phyloP scores from a whole-genome alignment of 2,329 filamentous ascomycete species.

The Aaosphaeria pasadenensis region DNA sequence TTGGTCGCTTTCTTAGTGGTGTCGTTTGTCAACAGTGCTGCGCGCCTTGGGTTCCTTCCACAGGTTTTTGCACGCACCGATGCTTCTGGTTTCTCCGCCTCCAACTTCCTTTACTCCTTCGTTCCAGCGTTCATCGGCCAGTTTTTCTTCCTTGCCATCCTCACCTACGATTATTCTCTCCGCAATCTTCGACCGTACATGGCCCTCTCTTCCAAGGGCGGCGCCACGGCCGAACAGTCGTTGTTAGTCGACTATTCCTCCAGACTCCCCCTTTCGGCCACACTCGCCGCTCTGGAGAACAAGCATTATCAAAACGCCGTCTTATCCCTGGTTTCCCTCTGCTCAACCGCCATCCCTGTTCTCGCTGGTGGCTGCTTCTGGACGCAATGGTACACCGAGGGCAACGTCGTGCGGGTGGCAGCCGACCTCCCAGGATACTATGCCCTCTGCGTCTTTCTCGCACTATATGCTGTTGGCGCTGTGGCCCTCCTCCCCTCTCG shows the following conservation, averaged over 20 bases:
- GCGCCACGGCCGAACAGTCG: slow-evolving; percentile 60
- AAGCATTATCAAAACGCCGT: slow-evolving; percentile 64
- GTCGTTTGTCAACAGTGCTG: slow-evolving; percentile 69
- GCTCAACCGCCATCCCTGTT: slow-evolving; percentile 63
- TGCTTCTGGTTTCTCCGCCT: slow-evolving; percentile 68
- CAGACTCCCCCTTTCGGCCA: slow-evolving; percentile 60
- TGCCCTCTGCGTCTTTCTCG: slow-evolving; percentile 67
- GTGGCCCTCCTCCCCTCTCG: slow-evolving; percentile 57
- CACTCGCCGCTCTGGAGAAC: slow-evolving; percentile 57
- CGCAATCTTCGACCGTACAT: slow-evolving; percentile 69
- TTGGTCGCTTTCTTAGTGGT: slow-evolving; percentile 61
- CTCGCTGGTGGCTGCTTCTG: slow-evolving; percentile 71
- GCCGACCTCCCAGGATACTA: slow-evolving; percentile 72
- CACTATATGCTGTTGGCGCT: slow-evolving; percentile 66
- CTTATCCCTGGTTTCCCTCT: slow-evolving; percentile 57
- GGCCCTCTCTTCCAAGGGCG: slow-evolving; percentile 57
- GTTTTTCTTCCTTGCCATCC: slow-evolving; percentile 64
- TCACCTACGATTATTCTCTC: slow-evolving; percentile 63
- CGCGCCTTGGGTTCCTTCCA: slow-evolving; percentile 70
- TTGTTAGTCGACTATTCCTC: slow-evolving; percentile 70
- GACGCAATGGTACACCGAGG: slow-evolving; percentile 58
- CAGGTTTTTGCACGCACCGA: slow-evolving; percentile 60
- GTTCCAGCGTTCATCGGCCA: slow-evolving; percentile 67
- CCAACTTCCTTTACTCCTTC: slow-evolving; percentile 85
- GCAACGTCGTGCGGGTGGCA: slow-evolving; percentile 50